These are phyloP conservation scores for Pseudogymnoascus sp. DNA, from an alignment of 2,329 filamentous ascomycete genomes.

Conservation along the genomic window DNA sequence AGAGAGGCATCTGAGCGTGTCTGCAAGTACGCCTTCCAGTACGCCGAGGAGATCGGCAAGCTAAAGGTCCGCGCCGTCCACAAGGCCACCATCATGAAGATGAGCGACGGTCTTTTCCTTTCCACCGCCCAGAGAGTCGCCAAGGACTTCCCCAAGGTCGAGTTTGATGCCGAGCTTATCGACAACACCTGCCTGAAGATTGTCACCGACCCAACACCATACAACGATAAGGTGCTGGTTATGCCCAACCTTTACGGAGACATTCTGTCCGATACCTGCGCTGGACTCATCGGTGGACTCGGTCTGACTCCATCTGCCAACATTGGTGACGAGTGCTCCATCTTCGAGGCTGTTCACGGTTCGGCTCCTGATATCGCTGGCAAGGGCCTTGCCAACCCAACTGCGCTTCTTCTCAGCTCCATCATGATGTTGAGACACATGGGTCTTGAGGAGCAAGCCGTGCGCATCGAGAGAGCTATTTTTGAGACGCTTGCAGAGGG, in stretches of 20 bases:
- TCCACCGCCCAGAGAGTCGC: constrained; percentile 74
- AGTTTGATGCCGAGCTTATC: constrained; percentile 95
- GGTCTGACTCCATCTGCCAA: constrained; percentile 96
- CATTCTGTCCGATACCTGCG: constrained; percentile 99
- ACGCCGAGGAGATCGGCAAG: constrained; percentile 86
- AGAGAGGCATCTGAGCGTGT: constrained; percentile 90
- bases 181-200: constrained; percentile 99
- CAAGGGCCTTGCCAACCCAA: constrained; percentile 94
- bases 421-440: constrained; percentile 99
- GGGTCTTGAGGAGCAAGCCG: constrained; percentile 76
- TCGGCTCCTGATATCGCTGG: constrained; percentile 95
- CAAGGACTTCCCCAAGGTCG: constrained; percentile 91
- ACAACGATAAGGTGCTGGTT: constrained; percentile 99
- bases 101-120: constrained; percentile 97
- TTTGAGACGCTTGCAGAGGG: constrained; percentile 94
- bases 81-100: constrained; percentile 99
- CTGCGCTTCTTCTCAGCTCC: constrained; percentile 85
- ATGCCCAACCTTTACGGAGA: constrained; percentile 98
- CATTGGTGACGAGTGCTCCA: constrained; percentile 98
- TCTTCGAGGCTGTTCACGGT: constrained; percentile 98
- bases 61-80: constrained; percentile 96
- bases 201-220: constrained; percentile 88
- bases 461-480: constrained; percentile 85
- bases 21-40: constrained; percentile 95
- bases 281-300: constrained; percentile 93